Percentiles rank a stretch among this genome's conserved stretches.
phyloP scores from a whole-genome alignment of 2,329 filamentous ascomycete species.

The Xylaria sp. region DNA sequence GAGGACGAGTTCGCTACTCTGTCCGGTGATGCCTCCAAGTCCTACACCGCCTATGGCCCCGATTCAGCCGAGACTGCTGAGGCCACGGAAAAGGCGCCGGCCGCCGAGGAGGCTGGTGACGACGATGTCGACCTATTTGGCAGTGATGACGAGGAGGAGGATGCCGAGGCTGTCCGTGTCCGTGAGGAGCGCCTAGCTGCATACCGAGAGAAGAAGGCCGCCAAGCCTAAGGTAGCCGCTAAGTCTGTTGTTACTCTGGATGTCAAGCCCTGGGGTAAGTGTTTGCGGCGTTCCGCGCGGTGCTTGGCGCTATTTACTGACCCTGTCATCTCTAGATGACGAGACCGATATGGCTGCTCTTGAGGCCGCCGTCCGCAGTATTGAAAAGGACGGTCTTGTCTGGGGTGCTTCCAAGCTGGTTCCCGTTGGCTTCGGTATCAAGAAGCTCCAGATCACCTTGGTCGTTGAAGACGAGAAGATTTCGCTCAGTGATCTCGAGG shows the following conservation, averaged over 20 bases:
- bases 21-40: conserved; percentile 89
- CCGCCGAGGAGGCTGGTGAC: conserved; percentile 61
- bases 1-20: conserved; percentile 93
- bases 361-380: conserved; percentile 81
- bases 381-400: conserved; percentile 92
- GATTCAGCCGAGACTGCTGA: conserved; percentile 80
- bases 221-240: conserved; percentile 89
- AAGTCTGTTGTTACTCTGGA: conserved; percentile 97
- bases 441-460: conserved; percentile 98
- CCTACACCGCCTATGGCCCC: conserved; percentile 91
- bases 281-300: not conserved
- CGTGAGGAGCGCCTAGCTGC: conserved; percentile 91
- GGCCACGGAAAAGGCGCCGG: conserved; percentile 87
- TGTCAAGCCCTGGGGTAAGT: conserved; percentile 98
- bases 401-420: conserved; percentile 95
- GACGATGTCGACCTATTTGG: conserved; percentile 95
- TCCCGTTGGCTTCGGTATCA: conserved; percentile 95
- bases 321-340: conserved; percentile 69
- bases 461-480: conserved; percentile 98
- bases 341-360: conserved; percentile 91
- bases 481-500: conserved; percentile 86
- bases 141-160: conserved; percentile 93
- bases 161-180: conserved; percentile 83
- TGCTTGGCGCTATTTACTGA: not conserved
- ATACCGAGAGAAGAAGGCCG: conserved; percentile 97